phyloP scores from a whole-genome alignment of 2,329 filamentous ascomycete genomes.

The Paracamarosporium sp. region DNA sequence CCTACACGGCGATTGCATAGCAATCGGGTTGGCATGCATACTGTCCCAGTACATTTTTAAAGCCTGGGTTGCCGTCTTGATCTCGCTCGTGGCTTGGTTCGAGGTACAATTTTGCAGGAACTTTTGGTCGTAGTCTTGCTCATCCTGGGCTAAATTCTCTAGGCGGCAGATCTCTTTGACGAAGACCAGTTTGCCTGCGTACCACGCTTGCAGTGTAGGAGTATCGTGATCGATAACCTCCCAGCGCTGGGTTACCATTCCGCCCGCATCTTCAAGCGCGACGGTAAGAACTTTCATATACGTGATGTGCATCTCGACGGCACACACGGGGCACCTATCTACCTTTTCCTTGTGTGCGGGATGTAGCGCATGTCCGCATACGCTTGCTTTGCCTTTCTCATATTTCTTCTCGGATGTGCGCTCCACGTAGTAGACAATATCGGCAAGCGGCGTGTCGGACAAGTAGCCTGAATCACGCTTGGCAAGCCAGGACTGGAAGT shows the following conservation, averaged over 20 bases:
- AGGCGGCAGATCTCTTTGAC: slow-evolving; percentile 27
- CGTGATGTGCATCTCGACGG: slow-evolving; percentile 29
- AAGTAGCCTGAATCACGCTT: slow-evolving; percentile 40
- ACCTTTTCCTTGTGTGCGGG: slow-evolving; percentile 13
- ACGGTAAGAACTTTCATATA: slow-evolving; percentile 33
- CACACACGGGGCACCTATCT: slow-evolving; percentile 35
- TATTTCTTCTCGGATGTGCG: not conserved
- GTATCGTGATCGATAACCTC: slow-evolving; percentile 13
- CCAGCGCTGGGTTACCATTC: slow-evolving; percentile 24
- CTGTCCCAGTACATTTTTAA: slow-evolving; percentile 33
- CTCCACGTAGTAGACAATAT: slow-evolving; percentile 28
- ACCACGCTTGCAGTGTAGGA: slow-evolving; percentile 29
- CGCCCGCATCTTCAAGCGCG: slow-evolving; percentile 27
- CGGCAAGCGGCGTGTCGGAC: slow-evolving; percentile 33
- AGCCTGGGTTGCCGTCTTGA: slow-evolving; percentile 32
- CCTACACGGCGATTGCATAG: not conserved
- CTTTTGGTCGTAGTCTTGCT: slow-evolving; percentile 24
- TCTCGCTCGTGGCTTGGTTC: slow-evolving; percentile 12
- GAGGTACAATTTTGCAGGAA: slow-evolving; percentile 4
- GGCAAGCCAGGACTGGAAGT: slow-evolving; percentile 37
- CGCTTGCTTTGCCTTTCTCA: slow-evolving; percentile 13
- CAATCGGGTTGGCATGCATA: slow-evolving; percentile 12
- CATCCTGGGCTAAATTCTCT: slow-evolving; percentile 27
- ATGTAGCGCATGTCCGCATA: slow-evolving; percentile 33
- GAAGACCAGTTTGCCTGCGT: slow-evolving; percentile 28